Percentiles rank a stretch among this genome's conserved stretches.
Evolutionary conservation across 1,284 basidiomycete species (phyloP).

Genomic region (Phenoliferia sp.): DNA sequence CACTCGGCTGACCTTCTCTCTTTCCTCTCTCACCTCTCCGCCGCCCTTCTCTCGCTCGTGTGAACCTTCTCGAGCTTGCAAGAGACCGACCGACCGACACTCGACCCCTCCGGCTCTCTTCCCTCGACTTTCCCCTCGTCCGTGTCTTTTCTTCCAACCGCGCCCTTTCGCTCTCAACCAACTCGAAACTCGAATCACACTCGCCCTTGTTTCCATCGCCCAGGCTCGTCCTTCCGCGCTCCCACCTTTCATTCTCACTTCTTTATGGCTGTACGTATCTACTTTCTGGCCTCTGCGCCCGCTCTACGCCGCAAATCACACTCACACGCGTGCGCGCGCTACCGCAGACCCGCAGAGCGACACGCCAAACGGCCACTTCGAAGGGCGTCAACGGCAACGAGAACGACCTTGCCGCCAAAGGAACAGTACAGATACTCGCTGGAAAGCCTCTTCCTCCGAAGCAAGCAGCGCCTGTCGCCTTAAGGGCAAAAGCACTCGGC

Average conservation of each 20-base stretch:
- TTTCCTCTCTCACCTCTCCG: no score
- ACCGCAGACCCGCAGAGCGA: slow-evolving; percentile 29
- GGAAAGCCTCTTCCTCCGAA: neutral
- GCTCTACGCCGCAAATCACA: neutral
- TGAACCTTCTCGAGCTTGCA: no score
- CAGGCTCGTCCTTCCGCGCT: no score
- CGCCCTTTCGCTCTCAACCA: no score
- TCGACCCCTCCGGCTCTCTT: no score
- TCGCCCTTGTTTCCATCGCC: neutral
- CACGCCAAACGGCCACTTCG: slow-evolving; percentile 22
- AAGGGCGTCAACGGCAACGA: slow-evolving; percentile 31
- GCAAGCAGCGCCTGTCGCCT: neutral
- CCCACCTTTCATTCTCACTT: no score
- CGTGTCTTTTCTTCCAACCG: no score
- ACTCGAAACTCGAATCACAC: neutral
- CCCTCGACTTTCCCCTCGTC: no score
- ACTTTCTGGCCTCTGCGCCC: neutral
- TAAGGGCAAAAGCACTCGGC: slow-evolving; percentile 2
- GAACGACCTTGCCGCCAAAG: slow-evolving; percentile 20
- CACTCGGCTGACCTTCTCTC: no score
- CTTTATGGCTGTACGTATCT: neutral
- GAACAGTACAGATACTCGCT: neutral
- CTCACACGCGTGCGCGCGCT: neutral
- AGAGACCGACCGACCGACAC: no score
- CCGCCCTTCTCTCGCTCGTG: no score